A percentile compares a stretch with the other conserved stretches of the same genome.
Conservation (phyloP, 208 protist species). For the Leishmania guyanensis region DNA sequence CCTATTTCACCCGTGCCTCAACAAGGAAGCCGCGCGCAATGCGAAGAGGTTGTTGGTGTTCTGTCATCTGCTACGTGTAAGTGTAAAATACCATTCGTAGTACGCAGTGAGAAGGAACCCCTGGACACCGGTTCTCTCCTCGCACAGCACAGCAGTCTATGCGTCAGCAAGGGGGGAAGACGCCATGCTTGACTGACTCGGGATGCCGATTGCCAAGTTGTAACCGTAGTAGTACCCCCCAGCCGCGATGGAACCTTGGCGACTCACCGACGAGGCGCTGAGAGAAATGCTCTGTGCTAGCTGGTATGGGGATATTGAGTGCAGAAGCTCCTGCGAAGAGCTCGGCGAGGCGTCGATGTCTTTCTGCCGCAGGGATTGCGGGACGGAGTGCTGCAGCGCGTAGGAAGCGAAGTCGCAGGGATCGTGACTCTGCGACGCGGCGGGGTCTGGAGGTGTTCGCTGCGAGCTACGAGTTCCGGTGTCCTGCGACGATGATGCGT, state of each 20-base stretch:
- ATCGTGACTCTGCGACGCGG: constrained; percentile 20
- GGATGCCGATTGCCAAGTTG: constrained; percentile 25
- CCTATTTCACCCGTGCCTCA: background rate
- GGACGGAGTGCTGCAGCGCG: constrained; percentile 21
- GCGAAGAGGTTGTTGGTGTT: background rate
- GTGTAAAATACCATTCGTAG: background rate
- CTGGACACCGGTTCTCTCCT: background rate
- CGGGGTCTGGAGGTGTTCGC: background rate
- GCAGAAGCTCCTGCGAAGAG: constrained; percentile 6
- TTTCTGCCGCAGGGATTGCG: constrained; percentile 11
- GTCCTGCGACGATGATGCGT: constrained; percentile 8
- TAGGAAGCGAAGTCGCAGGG: constrained; percentile 25
- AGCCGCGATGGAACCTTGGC: constrained; percentile 13
- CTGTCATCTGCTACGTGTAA: background rate
- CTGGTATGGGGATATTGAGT: constrained; percentile 7
- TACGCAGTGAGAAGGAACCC: background rate
- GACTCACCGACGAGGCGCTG: background rate
- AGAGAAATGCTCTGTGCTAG: constrained; percentile 12
- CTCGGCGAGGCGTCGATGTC: constrained; percentile 15
- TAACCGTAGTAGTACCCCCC: constrained; percentile 40
- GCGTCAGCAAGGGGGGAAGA: background rate
- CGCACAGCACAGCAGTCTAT: background rate
- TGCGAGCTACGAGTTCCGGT: background rate
- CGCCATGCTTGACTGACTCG: constrained; percentile 16
- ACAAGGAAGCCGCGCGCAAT: background rate